Evolutionary conservation across 306 rosid species (phyloP).

Genomic region (Dryas octopetala): DNA sequence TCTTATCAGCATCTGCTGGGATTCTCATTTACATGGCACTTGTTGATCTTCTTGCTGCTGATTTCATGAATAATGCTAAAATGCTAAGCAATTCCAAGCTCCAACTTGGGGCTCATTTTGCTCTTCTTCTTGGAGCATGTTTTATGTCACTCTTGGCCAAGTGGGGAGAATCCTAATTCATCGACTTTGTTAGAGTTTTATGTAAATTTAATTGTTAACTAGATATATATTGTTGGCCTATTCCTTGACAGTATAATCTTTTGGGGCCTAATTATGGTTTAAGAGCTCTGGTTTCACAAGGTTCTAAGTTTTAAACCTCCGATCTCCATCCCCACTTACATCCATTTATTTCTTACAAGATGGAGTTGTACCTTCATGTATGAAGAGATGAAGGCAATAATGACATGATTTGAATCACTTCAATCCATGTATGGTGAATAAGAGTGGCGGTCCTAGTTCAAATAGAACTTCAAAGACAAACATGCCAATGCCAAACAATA

Average conservation of each 20-base stretch:
- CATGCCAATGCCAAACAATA: background rate
- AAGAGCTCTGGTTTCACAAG: too few species aligned
- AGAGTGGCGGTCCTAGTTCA: background rate
- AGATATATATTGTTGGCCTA: too few species aligned
- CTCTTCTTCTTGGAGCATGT: conserved; percentile 49
- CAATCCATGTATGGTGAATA: background rate
- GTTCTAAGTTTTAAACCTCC: too few species aligned
- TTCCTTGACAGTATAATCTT: too few species aligned
- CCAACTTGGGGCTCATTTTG: conserved; percentile 42
- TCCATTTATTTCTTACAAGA: too few species aligned
- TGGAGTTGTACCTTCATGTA: too few species aligned
- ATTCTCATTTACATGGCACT: conserved; percentile 63
- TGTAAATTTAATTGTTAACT: background rate
- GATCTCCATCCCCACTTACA: too few species aligned
- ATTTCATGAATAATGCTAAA: conserved; percentile 45
- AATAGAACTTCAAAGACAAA: background rate
- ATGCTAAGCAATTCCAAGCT: conserved; percentile 47
- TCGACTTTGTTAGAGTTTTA: background rate
- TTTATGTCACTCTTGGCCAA: conserved; percentile 55
- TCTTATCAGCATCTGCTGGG: conserved; percentile 64
- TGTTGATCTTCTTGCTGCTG: conserved; percentile 63
- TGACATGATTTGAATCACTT: background rate
- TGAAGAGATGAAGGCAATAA: background rate
- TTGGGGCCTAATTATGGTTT: too few species aligned
- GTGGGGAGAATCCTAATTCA: conserved; percentile 26